phyloP scores from a whole-genome alignment of 306 rosid genomes.

The Cicer chorassanicum region DNA sequence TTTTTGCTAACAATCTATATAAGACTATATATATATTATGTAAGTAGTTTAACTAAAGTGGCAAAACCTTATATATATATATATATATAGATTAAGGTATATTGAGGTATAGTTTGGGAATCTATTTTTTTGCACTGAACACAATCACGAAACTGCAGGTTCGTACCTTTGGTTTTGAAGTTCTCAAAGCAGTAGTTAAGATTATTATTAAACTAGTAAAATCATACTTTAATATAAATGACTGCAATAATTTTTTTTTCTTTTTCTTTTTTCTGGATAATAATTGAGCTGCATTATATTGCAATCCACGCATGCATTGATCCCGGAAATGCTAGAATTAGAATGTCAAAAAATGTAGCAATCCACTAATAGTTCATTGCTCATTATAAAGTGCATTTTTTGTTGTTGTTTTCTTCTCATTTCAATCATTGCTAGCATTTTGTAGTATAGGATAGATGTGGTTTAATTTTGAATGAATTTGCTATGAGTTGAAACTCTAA shows the following conservation, averaged over 20 bases:
- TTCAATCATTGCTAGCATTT: background rate
- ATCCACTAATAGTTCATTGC: background rate
- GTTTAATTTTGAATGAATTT: background rate
- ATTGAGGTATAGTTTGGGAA: constrained; percentile 1
- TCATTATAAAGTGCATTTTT: background rate
- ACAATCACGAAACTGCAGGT: constrained; percentile 8
- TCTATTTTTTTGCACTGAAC: constrained; percentile 13
- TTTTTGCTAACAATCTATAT: background rate
- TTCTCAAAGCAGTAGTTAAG: background rate
- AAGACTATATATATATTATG: too few species aligned
- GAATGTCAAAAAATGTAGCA: background rate
- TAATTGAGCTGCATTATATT: constrained; percentile 38
- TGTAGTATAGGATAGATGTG: background rate
- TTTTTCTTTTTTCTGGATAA: constrained; percentile 29
- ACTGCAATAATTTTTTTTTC: constrained; percentile 6
- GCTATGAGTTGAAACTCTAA: too few species aligned
- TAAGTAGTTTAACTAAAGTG: constrained; percentile 3
- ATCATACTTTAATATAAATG: background rate
- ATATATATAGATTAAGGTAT: constrained; percentile 20
- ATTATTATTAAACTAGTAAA: background rate
- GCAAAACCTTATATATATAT: constrained; percentile 1
- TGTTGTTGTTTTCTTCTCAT: background rate
- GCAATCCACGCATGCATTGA: constrained; percentile 36
- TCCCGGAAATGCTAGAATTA: background rate
- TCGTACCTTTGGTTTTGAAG: constrained; percentile 20